These are phyloP conservation scores for Aspergillus candidus DNA, from an alignment of 2,329 filamentous ascomycete genomes.

Conservation along the genomic window DNA sequence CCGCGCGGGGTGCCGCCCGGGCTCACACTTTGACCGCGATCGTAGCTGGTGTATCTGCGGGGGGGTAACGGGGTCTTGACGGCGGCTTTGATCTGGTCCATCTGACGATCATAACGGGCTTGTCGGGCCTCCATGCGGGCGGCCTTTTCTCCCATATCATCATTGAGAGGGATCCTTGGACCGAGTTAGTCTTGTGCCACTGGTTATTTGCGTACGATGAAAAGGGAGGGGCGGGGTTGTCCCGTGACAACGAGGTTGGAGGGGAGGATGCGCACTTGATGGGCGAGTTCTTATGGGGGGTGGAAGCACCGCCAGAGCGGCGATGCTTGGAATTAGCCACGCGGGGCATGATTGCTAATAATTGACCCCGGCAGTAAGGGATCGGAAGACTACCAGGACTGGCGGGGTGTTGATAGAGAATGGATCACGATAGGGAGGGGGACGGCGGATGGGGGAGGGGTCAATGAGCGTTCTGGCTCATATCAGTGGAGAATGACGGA, in stretches of 20 bases:
- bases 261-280: constrained; percentile 38
- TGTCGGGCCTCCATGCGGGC: constrained; percentile 80
- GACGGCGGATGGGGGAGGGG: background rate
- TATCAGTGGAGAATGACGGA: background rate
- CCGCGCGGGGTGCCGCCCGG: constrained; percentile 45
- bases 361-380: constrained; percentile 22
- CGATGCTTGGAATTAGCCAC: constrained; percentile 46
- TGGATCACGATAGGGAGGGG: background rate
- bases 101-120: constrained; percentile 80
- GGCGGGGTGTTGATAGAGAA: background rate
- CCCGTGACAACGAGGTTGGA: background rate
- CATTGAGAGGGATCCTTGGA: constrained; percentile 77
- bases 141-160: constrained; percentile 88
- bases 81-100: constrained; percentile 83
- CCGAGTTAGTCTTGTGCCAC: constrained; percentile 31
- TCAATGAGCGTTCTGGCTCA: background rate
- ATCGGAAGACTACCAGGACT: constrained; percentile 6
- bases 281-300: constrained; percentile 48
- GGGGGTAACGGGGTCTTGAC: constrained; percentile 43
- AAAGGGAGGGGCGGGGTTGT: too few relatives aligned
- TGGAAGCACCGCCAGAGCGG: constrained; percentile 43
- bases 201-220: constrained; percentile 3
- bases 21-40: constrained; percentile 36
- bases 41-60: constrained; percentile 33
- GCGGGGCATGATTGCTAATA: constrained; percentile 47